Evolutionary conservation across 805 yeast genomes (phyloP), one percentile per base, ranked within the genome.

Genomic region (Pichia scutulata): DNA sequence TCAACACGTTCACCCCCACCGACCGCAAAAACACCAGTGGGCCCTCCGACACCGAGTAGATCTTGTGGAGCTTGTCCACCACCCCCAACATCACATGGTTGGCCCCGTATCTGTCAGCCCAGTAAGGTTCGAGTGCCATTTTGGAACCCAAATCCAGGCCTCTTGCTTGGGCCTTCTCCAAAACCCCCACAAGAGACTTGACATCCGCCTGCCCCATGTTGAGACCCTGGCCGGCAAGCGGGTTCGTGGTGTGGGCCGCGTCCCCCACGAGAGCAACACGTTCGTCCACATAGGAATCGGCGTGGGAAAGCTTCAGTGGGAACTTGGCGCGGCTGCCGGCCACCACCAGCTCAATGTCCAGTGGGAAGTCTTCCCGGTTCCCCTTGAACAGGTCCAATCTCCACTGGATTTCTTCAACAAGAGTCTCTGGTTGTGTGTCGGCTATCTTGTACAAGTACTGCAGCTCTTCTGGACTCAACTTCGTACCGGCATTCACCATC

Each of bases 141-240:
- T 82, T 70, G 24, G 84, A 76, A 3, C 99, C 99, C 47, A 92
- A 84, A 60, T 93, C 99, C 51, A 86, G 73, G 0, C 99, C 99
- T 43, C 96, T 73, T 40, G 72, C 71, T 2, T 78, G 69, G 0
- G 95, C 95, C 10, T 54, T 70, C 56, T 87, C 95, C 25, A 93
- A 61, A 0, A 92, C 86, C 2, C 63, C 70, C 1, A 84, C 81
- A 28, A 93, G 72, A 2, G 82, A 71, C 51, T 82, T 81, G 2
- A 88, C 97, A 64, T 93, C 99, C 25, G 85, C 83, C 65, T 90
- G 97, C 21, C 99, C 99, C 96, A 92, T 89, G 66, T 93, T 93
- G 50, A 93, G 76, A 24, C 99, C 99, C 68, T 93, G 99, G 10
- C 99, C 99, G 4, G 97, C 97, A 52, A 93, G 73, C 2, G 99